Conservation (phyloP, 768 basidiomycete species). For the Dendrothele bispora region DNA sequence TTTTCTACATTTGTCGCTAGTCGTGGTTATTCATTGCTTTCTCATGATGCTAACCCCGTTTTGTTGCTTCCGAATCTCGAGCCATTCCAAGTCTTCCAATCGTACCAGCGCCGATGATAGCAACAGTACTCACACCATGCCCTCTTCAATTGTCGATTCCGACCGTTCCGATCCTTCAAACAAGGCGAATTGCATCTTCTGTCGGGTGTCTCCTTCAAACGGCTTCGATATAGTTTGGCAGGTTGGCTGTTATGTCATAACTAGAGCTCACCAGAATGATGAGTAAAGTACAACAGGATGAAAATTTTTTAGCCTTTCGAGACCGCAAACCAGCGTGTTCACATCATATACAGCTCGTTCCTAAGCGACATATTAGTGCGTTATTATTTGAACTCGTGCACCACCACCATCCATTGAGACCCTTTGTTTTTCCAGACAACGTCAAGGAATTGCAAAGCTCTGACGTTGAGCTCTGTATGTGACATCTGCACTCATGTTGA, state of each 20-base stretch:
- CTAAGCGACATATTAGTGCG: conserved; percentile 52
- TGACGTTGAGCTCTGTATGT: conserved; percentile 52
- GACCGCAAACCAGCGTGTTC: conserved; percentile 49
- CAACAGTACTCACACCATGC: too few species aligned
- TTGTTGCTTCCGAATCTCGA: too few species aligned
- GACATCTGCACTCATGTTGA: not conserved
- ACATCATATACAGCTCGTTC: conserved; percentile 52
- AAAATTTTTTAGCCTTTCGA: conserved; percentile 48
- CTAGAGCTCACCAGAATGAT: not conserved
- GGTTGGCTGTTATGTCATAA: conserved; percentile 26
- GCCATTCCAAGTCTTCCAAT: too few species aligned
- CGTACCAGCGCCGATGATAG: too few species aligned
- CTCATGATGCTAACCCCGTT: too few species aligned
- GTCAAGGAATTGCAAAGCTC: conserved; percentile 44
- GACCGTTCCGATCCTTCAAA: too few species aligned
- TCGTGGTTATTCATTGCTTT: too few species aligned
- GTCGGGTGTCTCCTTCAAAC: conserved; percentile 37
- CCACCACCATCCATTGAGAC: not conserved
- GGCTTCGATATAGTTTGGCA: conserved; percentile 53
- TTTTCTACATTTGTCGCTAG: too few species aligned
- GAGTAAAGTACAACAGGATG: conserved; percentile 35
- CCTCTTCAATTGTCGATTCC: too few species aligned
- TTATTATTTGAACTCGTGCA: conserved; percentile 5
- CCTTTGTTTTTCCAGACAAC: conserved; percentile 40
- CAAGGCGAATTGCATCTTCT: conserved; percentile 42